A percentile compares a stretch with the other conserved stretches of the same genome.
phyloP scores from a whole-genome alignment of 148 eudicot genomes.

The Nepenthes mirabilis region DNA sequence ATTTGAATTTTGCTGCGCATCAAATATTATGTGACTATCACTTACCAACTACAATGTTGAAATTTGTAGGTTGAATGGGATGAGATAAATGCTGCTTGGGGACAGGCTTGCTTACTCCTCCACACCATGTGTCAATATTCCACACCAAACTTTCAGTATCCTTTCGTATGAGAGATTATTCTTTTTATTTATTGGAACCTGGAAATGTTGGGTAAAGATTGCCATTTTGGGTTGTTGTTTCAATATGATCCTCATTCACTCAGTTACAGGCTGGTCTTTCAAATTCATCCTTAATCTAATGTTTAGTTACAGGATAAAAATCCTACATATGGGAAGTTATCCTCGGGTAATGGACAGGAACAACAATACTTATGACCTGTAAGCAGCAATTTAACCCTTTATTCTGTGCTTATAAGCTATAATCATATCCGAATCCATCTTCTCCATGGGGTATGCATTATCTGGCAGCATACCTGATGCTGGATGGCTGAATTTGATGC shows the following conservation, averaged over 20 bases:
- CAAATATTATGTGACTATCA: background rate
- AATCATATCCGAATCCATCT: background rate
- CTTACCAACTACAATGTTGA: conserved; percentile 4
- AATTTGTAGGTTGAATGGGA: conserved; percentile 91
- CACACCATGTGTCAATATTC: conserved; percentile 97
- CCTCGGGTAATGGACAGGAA: conserved; percentile 87
- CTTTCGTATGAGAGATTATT: conserved; percentile 17
- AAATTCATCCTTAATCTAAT: conserved; percentile 12
- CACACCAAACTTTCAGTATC: conserved; percentile 92
- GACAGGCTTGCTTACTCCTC: conserved; percentile 95
- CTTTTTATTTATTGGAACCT: background rate
- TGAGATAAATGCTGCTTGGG: conserved; percentile 99
- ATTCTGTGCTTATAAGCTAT: conserved; percentile 1
- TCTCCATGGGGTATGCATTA: too few relatives aligned
- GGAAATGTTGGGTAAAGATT: background rate
- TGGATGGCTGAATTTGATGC: too few relatives aligned
- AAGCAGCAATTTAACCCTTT: conserved; percentile 21
- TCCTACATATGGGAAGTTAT: conserved; percentile 94
- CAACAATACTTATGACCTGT: conserved; percentile 90
- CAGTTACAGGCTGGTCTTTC: background rate
- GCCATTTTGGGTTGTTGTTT: background rate
- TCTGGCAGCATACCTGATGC: too few relatives aligned
- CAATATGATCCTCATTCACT: background rate
- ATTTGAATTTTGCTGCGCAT: too few relatives aligned
- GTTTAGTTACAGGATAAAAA: conserved; percentile 79